Base-by-base conservation (phyloP, 495 filamentous ascomycete species). In the Hyaloscypha bicolor region DNA sequence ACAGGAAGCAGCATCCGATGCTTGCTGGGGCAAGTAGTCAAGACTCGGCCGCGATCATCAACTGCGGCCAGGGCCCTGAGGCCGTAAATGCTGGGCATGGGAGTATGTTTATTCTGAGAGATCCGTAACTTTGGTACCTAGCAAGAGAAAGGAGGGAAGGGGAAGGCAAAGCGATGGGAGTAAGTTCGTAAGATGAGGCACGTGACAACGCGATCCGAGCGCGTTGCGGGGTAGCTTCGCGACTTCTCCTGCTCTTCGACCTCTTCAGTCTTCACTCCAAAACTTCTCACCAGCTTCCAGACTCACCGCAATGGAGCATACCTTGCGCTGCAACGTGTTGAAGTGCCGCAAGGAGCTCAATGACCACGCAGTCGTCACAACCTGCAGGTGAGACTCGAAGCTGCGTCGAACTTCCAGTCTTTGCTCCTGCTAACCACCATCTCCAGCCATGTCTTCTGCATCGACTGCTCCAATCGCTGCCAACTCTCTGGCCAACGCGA, bases 281-380 rank as follows among this genome's bases (percentile, higher is more conserved):
- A 37, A 6, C 42, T 1, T 48, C 42, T 19, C 11, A 48, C 9
- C 11, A 48, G 42, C 42, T 48, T 48, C 42, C 16, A 19, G 5
- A 12, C 48, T 61, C 21, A 11, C 3, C 9, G 30, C 25, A 6
- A 93, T 94, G 91, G 92, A 95, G 60, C 87, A 88, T 64, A 79
- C 82, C 29, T 77, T 97, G 21, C 82, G 87, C 37, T 98, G 94
- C 82, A 97, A 99, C 76, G 84, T 86, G 39, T 82, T 93, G 29
- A 93, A 89, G 65, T 97, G 94, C 69, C 86, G 92, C 51, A 76
- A 77, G n/a, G 83, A 89, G 65, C 81, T 97, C 42, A 85, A 85
- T 32, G 88, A 92, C 56, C 84, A 86, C 62, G 94, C 94, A 4
- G 86, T 97, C 0, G 93, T 97, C 45, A 97, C 94, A 5, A 96